Base-by-base conservation (phyloP, 2,329 filamentous ascomycete species). In the Sordariomycetes sp. region DNA sequence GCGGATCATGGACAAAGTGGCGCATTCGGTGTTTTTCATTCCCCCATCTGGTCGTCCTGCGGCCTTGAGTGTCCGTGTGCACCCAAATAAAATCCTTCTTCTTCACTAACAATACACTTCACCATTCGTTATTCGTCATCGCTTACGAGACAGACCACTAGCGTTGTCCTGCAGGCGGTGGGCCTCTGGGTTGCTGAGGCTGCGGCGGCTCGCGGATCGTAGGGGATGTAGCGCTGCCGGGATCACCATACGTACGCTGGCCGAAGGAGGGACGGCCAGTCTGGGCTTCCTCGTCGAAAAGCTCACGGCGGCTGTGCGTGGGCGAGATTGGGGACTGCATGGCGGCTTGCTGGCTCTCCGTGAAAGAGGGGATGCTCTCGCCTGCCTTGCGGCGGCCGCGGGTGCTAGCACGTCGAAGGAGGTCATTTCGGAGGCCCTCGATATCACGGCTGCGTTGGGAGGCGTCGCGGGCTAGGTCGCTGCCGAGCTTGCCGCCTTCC, bases 341-440 rank as follows among this genome's bases (percentile, higher is more conserved):
- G 8, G 21, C 23, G 12, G 23, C 21, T 6, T 30, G 30, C 17
- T 15, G 18, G 48, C 50, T 5, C 38, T 49, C 38, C 45, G 49
- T 33, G 51, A 49, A 21, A 55, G 48, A 44, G 8, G 64, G 59
- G 8, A 66, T 44, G 2, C 54, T 57, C 30, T 71, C 66, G 35
- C 68, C 68, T 8, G 66, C 63, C 47, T 59, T 64, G 43, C 68
- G 63, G 21, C 66, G 64, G 25, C 68, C 68, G 18, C 63, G 59
- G 38, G 63, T 64, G 44, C 66, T 70, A 33, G 63, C 59, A 28
- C 58, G 54, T 48, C 61, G 60, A 34, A 51, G 42, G 18, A 58
- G 51, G 31, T 57, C 51, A 26, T 45, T 52, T 39, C 57, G 57
- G 27, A 63, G 41, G n/a, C 44, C 46, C 33, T 63, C 56, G 30